phyloP scores from a whole-genome alignment of 495 filamentous ascomycete species.

The Penicillium salamii region DNA sequence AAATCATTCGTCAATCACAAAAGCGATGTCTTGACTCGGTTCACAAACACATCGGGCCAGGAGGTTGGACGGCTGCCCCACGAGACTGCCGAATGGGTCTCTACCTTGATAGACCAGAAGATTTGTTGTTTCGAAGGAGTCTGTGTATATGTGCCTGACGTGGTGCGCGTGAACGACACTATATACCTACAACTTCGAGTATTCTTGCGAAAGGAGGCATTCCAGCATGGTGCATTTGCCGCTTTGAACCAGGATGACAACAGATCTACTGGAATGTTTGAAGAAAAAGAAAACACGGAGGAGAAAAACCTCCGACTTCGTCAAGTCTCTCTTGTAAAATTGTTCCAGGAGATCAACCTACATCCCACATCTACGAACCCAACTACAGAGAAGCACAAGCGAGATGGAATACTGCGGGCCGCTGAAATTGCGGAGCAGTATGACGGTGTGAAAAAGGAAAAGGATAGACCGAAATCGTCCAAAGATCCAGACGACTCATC shows the following conservation, averaged over 20 bases:
- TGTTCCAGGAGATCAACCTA: slow-evolving; percentile 87
- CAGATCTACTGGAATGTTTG: slow-evolving; percentile 66
- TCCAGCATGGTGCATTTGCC: slow-evolving; percentile 58
- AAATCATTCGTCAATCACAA: slow-evolving; percentile 53
- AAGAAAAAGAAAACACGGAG: slow-evolving; percentile 80
- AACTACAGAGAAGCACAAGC: slow-evolving; percentile 73
- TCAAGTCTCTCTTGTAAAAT: slow-evolving; percentile 81
- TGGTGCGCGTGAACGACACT: slow-evolving; percentile 84
- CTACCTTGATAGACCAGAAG: slow-evolving; percentile 86
- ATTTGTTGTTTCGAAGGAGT: slow-evolving; percentile 83
- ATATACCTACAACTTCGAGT: slow-evolving; percentile 84
- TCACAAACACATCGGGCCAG: slow-evolving; percentile 74
- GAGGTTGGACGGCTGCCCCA: slow-evolving; percentile 88
- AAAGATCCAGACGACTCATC: slow-evolving; percentile 49
- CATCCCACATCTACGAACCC: slow-evolving; percentile 69
- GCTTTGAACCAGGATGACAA: slow-evolving; percentile 61
- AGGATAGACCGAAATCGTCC: slow-evolving; percentile 28
- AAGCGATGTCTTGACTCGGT: slow-evolving; percentile 88
- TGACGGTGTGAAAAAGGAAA: slow-evolving; percentile 63
- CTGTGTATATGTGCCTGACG: slow-evolving; percentile 88
- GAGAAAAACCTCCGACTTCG: slow-evolving; percentile 81
- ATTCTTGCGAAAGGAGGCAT: slow-evolving; percentile 70
- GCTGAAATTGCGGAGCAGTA: slow-evolving; percentile 82
- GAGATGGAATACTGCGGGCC: slow-evolving; percentile 77
- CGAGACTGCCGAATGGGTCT: slow-evolving; percentile 92